Evolutionary conservation across 2,329 filamentous ascomycete genomes (phyloP).

Genomic region (Metarhizium album): DNA sequence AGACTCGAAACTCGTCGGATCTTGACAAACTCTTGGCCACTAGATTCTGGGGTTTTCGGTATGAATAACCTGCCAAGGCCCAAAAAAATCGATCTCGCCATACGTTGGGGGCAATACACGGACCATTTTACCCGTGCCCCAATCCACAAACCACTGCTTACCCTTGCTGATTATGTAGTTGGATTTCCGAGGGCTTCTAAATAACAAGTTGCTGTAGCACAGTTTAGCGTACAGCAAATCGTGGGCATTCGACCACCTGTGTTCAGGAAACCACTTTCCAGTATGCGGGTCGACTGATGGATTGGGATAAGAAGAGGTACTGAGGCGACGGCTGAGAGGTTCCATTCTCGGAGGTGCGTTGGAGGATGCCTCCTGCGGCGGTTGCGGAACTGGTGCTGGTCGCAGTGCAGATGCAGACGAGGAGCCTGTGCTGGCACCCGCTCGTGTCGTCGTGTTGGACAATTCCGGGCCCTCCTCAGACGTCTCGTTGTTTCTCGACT

Average conservation of each 20-base stretch:
- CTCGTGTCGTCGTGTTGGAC: not conserved
- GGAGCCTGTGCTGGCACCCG: constrained; percentile 3
- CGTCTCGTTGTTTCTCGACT: constrained; percentile 2
- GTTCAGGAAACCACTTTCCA: constrained; percentile 46
- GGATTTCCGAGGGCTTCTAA: constrained; percentile 45
- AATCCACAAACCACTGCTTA: constrained; percentile 49
- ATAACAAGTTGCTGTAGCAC: constrained; percentile 48
- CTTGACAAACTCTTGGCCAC: not conserved
- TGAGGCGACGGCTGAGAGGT: constrained; percentile 26
- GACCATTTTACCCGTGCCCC: constrained; percentile 44
- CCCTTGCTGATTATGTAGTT: constrained; percentile 47
- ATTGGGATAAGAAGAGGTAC: constrained; percentile 34
- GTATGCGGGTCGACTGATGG: constrained; percentile 34
- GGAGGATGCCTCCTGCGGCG: constrained; percentile 7
- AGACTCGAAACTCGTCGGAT: not conserved
- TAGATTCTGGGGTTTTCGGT: constrained; percentile 38
- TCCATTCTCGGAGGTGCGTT: constrained; percentile 19
- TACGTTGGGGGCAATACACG: constrained; percentile 44
- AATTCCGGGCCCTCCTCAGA: not conserved
- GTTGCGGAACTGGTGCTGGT: constrained; percentile 6
- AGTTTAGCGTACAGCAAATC: constrained; percentile 50
- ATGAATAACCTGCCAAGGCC: constrained; percentile 38
- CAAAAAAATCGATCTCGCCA: constrained; percentile 37
- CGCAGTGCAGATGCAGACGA: constrained; percentile 1
- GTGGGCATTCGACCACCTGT: constrained; percentile 43